phyloP scores from a whole-genome alignment of 352 stramenopile genomes.

The Thalassiosira livingstoniorum region DNA sequence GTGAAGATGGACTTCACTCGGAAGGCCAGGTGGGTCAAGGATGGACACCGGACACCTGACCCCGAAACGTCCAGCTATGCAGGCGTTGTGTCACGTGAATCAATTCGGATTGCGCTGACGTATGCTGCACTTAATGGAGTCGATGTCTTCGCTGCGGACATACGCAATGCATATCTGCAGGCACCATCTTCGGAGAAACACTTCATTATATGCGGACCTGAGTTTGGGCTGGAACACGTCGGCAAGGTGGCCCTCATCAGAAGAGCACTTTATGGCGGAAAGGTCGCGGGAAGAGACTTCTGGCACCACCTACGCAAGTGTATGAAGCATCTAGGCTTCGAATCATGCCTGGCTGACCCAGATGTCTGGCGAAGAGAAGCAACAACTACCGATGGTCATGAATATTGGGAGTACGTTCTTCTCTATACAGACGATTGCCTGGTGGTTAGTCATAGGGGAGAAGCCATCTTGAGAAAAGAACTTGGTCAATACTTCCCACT shows the following conservation, averaged over 20 bases:
- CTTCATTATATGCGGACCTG: slow-evolving; percentile 46
- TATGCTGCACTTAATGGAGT: slow-evolving; percentile 46
- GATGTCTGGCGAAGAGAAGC: slow-evolving; percentile 63
- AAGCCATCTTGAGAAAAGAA: slow-evolving; percentile 49
- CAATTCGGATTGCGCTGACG: slow-evolving; percentile 33
- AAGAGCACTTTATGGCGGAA: slow-evolving; percentile 66
- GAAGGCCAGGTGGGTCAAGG: slow-evolving; percentile 27
- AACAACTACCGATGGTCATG: slow-evolving; percentile 26
- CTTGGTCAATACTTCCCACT: slow-evolving; percentile 63
- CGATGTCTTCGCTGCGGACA: slow-evolving; percentile 53
- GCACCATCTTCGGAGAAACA: slow-evolving; percentile 24
- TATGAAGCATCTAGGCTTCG: slow-evolving; percentile 55
- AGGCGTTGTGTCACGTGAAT: slow-evolving; percentile 52
- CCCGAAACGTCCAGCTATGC: slow-evolving; percentile 45
- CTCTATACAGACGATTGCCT: slow-evolving; percentile 55
- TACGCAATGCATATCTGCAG: slow-evolving; percentile 53
- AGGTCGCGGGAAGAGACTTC: slow-evolving; percentile 39
- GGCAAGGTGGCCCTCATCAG: slow-evolving; percentile 55
- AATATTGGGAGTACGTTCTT: slow-evolving; percentile 60
- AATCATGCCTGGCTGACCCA: slow-evolving; percentile 51
- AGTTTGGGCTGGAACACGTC: slow-evolving; percentile 60
- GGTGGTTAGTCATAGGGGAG: slow-evolving; percentile 29
- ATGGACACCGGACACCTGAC: slow-evolving; percentile 31
- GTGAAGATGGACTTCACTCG: slow-evolving; percentile 36
- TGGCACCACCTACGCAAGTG: slow-evolving; percentile 37